phyloP scores from a whole-genome alignment of 2,329 filamentous ascomycete species.

The Mollisiaceae sp. region DNA sequence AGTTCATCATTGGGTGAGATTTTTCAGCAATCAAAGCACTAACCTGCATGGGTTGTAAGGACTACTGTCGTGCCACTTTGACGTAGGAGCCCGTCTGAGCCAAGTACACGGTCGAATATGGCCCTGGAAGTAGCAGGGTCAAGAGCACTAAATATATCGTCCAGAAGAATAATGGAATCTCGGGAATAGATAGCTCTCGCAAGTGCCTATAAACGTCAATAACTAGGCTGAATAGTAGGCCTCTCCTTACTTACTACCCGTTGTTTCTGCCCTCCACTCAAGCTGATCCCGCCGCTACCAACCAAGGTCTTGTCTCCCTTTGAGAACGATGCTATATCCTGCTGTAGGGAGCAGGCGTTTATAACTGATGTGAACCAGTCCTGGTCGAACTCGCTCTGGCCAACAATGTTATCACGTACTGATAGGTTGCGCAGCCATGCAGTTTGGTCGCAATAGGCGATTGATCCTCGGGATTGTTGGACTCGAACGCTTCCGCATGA shows the following conservation, averaged over 20 bases:
- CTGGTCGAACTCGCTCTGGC: slow-evolving; percentile 24
- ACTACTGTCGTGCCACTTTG: slow-evolving; percentile 44
- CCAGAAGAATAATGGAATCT: slow-evolving; percentile 35
- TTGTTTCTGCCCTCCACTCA: slow-evolving; percentile 39
- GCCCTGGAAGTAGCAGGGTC: slow-evolving; percentile 34
- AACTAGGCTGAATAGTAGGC: slow-evolving; percentile 16
- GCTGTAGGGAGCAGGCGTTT: slow-evolving; percentile 65
- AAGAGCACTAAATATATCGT: slow-evolving; percentile 40
- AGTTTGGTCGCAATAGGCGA: too few relatives aligned
- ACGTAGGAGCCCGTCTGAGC: slow-evolving; percentile 28
- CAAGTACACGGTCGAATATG: slow-evolving; percentile 33
- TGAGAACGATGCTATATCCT: slow-evolving; percentile 52
- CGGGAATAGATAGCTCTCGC: slow-evolving; percentile 55
- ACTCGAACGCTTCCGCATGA: too few relatives aligned
- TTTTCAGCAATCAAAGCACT: too few relatives aligned
- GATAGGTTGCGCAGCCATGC: too few relatives aligned
- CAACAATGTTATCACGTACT: too few relatives aligned
- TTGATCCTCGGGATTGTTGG: too few relatives aligned
- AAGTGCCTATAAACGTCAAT: slow-evolving; percentile 50
- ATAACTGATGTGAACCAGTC: slow-evolving; percentile 68
- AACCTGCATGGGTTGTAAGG: slow-evolving; percentile 42
- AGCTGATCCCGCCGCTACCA: slow-evolving; percentile 40
- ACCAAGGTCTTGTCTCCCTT: slow-evolving; percentile 34
- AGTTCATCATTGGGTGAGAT: slow-evolving; percentile 28
- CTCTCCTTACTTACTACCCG: slow-evolving; percentile 22